phyloP scores from a whole-genome alignment of 345 rosid species.

The Microthlaspi erraticum region DNA sequence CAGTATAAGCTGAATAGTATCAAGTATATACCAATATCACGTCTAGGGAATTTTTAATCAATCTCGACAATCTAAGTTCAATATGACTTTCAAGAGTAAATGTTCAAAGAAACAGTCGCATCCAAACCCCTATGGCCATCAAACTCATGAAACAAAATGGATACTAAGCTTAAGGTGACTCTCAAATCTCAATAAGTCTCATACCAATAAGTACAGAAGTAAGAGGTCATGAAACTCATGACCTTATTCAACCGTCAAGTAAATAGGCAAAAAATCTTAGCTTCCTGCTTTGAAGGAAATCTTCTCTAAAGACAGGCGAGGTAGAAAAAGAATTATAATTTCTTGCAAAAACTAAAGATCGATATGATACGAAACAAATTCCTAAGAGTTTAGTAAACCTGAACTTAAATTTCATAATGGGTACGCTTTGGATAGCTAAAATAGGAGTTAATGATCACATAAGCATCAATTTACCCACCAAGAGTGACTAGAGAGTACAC shows the following conservation, averaged over 20 bases:
- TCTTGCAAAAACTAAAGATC: background rate
- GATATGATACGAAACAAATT: background rate
- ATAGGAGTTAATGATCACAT: background rate
- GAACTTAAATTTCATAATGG: background rate
- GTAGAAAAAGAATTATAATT: background rate
- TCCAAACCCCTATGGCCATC: background rate
- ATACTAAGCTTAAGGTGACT: slow-evolving; percentile 7
- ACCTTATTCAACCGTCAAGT: background rate
- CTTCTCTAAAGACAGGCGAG: background rate
- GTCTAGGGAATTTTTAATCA: background rate
- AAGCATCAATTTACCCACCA: slow-evolving; percentile 1
- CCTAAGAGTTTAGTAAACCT: background rate
- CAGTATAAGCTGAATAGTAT: background rate
- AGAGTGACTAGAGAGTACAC: background rate
- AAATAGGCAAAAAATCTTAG: background rate
- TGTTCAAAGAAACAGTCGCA: background rate
- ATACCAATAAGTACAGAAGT: background rate
- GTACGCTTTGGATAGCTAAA: background rate
- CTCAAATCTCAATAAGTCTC: background rate
- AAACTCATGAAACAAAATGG: slow-evolving; percentile 1
- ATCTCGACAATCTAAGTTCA: background rate
- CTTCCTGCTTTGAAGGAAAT: background rate
- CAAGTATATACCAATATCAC: background rate
- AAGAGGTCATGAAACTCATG: background rate
- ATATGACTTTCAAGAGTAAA: slow-evolving; percentile 25